These are phyloP conservation scores for Aspergillus terreus DNA, from an alignment of 2,329 filamentous ascomycete species.

Conservation along the genomic window DNA sequence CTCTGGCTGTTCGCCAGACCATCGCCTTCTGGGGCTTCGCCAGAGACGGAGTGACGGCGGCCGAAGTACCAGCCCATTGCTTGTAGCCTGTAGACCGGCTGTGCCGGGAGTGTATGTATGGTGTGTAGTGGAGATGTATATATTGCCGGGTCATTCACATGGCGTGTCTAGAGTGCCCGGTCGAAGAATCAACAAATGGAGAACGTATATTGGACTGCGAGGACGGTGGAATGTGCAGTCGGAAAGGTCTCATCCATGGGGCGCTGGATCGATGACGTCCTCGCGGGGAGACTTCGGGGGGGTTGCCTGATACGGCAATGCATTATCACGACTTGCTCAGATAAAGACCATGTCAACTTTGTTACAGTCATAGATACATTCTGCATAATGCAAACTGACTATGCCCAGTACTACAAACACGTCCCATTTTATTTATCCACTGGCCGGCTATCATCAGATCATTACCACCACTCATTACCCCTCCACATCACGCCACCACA, in stretches of 20 bases:
- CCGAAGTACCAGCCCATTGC: constrained; percentile 25
- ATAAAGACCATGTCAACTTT: background rate
- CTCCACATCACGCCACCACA: background rate
- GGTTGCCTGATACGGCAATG: background rate
- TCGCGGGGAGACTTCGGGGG: background rate
- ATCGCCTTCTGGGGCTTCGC: constrained; percentile 9
- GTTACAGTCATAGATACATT: too few species aligned
- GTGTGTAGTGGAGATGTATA: too few species aligned
- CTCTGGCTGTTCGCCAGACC: background rate
- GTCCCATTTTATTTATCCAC: background rate
- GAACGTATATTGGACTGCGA: too few species aligned
- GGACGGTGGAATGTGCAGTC: too few species aligned
- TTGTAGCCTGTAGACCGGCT: background rate
- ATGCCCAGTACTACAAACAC: background rate
- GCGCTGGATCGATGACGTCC: constrained; percentile 3
- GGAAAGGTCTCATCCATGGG: too few species aligned
- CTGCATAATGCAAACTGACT: background rate
- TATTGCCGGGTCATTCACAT: background rate
- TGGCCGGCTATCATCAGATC: background rate
- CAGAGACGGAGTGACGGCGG: constrained; percentile 24
- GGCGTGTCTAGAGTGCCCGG: background rate
- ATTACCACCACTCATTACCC: background rate
- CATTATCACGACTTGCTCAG: background rate
- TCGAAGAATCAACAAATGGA: too few species aligned
- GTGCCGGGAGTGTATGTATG: background rate